Evolutionary conservation across 148 eudicot species (phyloP).

Genomic region (Oxyria digyna): DNA sequence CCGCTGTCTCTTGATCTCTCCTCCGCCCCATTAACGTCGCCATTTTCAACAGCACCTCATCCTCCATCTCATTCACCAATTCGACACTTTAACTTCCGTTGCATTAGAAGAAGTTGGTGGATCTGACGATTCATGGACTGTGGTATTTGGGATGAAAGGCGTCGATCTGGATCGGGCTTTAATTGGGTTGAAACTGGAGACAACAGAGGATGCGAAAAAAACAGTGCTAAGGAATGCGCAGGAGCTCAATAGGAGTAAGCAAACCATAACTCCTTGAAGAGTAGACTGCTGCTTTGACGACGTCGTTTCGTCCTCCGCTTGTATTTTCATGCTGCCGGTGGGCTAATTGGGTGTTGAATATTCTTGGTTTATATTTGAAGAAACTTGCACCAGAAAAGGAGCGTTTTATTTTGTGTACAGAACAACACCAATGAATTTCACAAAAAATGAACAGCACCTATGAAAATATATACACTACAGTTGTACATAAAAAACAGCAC

Average conservation of each 20-base stretch:
- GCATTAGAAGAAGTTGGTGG: neutral
- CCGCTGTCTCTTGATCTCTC: neutral
- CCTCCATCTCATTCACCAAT: neutral
- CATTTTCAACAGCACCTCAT: neutral
- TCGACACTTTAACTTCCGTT: neutral
- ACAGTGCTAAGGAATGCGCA: neutral
- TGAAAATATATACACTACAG: no score
- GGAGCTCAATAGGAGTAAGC: neutral
- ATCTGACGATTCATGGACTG: neutral
- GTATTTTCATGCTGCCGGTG: neutral
- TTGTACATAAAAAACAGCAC: no score
- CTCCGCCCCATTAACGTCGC: neutral
- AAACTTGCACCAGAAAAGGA: no score
- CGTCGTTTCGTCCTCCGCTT: neutral
- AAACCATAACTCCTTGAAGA: neutral
- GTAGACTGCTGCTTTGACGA: neutral
- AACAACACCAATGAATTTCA: no score
- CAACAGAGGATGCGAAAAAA: neutral
- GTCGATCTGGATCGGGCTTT: neutral
- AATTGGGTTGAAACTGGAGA: neutral
- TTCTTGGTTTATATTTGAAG: no score
- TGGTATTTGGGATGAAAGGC: neutral
- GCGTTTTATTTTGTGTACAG: no score
- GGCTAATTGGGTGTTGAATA: no score
- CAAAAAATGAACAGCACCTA: no score